Conservation (phyloP, 306 rosid species). For the Carpinus fangiana region DNA sequence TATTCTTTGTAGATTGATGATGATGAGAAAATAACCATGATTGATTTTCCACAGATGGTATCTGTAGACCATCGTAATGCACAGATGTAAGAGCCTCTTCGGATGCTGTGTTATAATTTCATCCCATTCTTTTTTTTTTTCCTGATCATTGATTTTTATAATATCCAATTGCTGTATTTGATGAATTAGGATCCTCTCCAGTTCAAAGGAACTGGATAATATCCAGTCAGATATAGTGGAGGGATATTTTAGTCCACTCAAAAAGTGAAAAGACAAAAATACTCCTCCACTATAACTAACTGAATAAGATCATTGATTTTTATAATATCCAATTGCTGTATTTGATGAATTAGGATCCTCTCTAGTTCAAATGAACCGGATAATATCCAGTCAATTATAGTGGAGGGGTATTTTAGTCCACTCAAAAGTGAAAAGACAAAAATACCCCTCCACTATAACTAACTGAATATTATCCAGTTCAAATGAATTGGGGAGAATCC, state of each 20-base stretch:
- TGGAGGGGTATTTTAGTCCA: too few relatives aligned
- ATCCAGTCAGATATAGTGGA: too few relatives aligned
- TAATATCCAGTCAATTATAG: too few relatives aligned
- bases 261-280: too few relatives aligned
- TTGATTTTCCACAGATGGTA: slow-evolving; percentile 97
- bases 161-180: neutral
- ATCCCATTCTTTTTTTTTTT: neutral
- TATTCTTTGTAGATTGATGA: slow-evolving; percentile 64
- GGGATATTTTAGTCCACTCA: too few relatives aligned
- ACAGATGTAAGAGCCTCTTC: slow-evolving; percentile 65
- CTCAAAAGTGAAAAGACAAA: too few relatives aligned
- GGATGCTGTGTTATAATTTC: neutral
- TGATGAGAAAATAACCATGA: slow-evolving; percentile 82
- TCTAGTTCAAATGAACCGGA: too few relatives aligned
- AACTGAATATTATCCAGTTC: too few relatives aligned
- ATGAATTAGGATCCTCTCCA: neutral
- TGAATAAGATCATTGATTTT: neutral
- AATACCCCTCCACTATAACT: too few relatives aligned
- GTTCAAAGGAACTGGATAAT: too few relatives aligned
- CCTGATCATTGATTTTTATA: neutral
- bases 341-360: neutral
- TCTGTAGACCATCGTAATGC: slow-evolving; percentile 88
- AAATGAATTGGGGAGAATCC: too few relatives aligned
- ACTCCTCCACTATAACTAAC: too few relatives aligned
- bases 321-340: neutral